Evolutionary conservation across 306 rosid species (phyloP), one percentile per base, ranked within the genome.

Genomic region (Castanospermum australe): DNA sequence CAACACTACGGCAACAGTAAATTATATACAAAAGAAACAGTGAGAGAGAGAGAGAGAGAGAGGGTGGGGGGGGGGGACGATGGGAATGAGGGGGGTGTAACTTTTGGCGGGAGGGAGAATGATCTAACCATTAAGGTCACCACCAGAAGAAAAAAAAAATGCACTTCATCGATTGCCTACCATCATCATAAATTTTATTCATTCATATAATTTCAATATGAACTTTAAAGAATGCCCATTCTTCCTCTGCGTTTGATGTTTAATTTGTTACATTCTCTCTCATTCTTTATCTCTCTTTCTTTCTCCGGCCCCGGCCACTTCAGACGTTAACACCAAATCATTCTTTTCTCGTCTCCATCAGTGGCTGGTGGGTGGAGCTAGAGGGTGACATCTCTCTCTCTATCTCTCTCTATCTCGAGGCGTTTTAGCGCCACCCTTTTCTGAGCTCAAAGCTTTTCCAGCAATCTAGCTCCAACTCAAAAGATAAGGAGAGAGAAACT

Each of bases 391-490:
- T 41, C 76, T 81, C 79, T 86, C 83, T 82, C 87, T 82, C 81
- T 83, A 62, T 47, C 30, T 51, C 52, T 28, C 63, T 76, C 70
- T 82, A 62, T 32, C 77, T 75, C 18, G 82, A 82, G 85, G 91
- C 86, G 80, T 80, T 85, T 87, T 76, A 92, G 88, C 94, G 91
- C 97, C 93, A 63, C 83, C 82, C 79, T 85, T 91, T 88, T 73
- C 78, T 82, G 77, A 51, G 69, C 79, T 72, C 71, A 45, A 87
- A 79, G 90, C 97, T 92, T 94, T 94, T 77, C 83, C 92, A 86
- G 86, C 87, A 94, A 94, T 92, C 96, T 85, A 89, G 94, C 96
- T 82, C 78, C 88, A 88, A 65, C 89, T 79, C 82, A 71, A 73
- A 82, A 88, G 90, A 91, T 60, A 86, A 78, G 82, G 89, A 89